Evolutionary conservation across 148 eudicot species (phyloP).

Genomic region (Selenicereus undatus): DNA sequence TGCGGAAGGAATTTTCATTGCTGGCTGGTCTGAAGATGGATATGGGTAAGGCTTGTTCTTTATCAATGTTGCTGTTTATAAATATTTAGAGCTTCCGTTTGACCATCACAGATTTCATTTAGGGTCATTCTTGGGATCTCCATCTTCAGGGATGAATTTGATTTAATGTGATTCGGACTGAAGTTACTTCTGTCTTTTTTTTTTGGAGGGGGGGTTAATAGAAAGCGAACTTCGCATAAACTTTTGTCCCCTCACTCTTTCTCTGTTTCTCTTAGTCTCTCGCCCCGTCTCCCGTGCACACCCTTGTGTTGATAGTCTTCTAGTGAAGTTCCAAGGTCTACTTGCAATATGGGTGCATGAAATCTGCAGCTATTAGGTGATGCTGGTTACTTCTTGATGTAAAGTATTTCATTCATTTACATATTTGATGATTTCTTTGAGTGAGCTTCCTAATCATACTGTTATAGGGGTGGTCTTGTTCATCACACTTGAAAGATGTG

Average conservation of each 20-base stretch:
- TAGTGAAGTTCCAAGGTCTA: background rate
- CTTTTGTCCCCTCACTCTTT: background rate
- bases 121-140: background rate
- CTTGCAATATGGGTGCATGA: background rate
- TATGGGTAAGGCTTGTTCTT: conserved; percentile 57
- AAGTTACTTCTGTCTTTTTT: background rate
- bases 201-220: too few relatives aligned
- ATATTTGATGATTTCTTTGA: background rate
- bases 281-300: background rate
- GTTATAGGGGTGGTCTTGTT: background rate
- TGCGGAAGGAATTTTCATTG: conserved; percentile 87
- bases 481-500: too few relatives aligned
- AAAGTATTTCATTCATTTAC: background rate
- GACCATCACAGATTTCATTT: background rate
- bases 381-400: background rate
- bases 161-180: background rate
- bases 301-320: background rate
- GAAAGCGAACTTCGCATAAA: too few relatives aligned
- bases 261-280: background rate
- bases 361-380: background rate
- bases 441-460: background rate
- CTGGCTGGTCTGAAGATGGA: conserved; percentile 99
- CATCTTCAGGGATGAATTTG: background rate
- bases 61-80: background rate
- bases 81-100: background rate